These are phyloP conservation scores for Venturia carpophila DNA, from an alignment of 2,329 filamentous ascomycete genomes.

Conservation along the genomic window DNA sequence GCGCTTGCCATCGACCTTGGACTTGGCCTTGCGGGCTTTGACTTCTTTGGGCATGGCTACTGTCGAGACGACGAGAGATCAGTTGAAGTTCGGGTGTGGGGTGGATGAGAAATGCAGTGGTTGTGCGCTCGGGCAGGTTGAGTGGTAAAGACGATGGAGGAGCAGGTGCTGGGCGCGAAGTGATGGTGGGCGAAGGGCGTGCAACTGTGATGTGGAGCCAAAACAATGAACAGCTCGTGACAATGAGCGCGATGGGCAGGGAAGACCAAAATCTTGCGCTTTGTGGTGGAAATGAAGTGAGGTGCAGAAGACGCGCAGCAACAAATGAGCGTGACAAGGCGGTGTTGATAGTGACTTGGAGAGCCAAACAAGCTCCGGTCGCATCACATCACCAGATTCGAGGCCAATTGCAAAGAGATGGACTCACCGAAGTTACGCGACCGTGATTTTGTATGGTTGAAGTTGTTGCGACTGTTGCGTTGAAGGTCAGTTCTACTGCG, in stretches of 20 bases:
- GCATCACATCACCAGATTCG: not conserved
- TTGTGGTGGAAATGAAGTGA: not conserved
- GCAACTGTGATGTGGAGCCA: not conserved
- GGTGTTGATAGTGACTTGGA: slow-evolving; percentile 8
- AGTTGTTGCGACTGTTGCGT: slow-evolving; percentile 18
- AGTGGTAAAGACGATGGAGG: not conserved
- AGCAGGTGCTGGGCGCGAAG: not conserved
- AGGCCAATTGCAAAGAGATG: slow-evolving; percentile 8
- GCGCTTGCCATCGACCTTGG: slow-evolving; percentile 53
- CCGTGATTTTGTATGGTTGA: slow-evolving; percentile 5
- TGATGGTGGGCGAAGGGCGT: not conserved
- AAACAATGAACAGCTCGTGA: not conserved
- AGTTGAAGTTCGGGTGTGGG: not conserved
- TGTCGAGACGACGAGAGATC: not conserved
- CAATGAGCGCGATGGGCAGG: not conserved
- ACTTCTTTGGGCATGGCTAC: slow-evolving; percentile 56
- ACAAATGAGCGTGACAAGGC: slow-evolving; percentile 6
- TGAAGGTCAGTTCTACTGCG: slow-evolving; percentile 11
- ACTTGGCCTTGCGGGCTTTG: slow-evolving; percentile 54
- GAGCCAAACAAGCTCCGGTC: slow-evolving; percentile 5
- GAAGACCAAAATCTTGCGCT: not conserved
- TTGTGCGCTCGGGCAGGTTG: not conserved
- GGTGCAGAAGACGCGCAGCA: slow-evolving; percentile 6
- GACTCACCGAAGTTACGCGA: slow-evolving; percentile 15
- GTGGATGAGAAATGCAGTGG: not conserved